Percentiles rank a stretch among this genome's conserved stretches.
Conservation (phyloP, 2,329 filamentous ascomycete species). For the Xylariales sp. region DNA sequence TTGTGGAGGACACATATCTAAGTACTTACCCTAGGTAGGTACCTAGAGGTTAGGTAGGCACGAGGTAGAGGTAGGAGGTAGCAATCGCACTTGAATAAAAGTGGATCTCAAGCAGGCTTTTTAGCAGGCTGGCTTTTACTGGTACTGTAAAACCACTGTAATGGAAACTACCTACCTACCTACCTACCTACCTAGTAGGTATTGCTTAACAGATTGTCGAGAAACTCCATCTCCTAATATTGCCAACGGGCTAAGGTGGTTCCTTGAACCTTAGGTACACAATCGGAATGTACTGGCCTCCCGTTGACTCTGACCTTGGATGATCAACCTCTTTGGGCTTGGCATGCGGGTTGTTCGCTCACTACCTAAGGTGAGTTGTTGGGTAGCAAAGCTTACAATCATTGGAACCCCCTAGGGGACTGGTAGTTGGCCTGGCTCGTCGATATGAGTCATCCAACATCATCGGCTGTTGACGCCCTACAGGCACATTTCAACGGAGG, state of each 20-base stretch:
- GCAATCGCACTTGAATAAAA: not conserved
- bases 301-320: not conserved
- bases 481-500: slow-evolving; percentile 43
- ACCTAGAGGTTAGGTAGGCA: too few relatives aligned
- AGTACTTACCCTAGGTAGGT: too few relatives aligned
- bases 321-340: not conserved
- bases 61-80: too few relatives aligned
- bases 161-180: too few relatives aligned
- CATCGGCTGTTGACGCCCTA: slow-evolving; percentile 43
- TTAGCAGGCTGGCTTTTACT: not conserved
- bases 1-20: too few relatives aligned
- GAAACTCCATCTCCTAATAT: too few relatives aligned
- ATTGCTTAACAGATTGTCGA: too few relatives aligned
- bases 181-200: not conserved
- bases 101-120: not conserved
- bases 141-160: not conserved
- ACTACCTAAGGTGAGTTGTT: not conserved
- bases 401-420: not conserved
- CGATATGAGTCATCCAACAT: slow-evolving; percentile 42
- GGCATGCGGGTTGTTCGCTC: not conserved
- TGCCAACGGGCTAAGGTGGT: too few relatives aligned
- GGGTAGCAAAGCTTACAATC: not conserved
- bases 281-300: not conserved
- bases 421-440: slow-evolving; percentile 4
- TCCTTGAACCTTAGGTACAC: not conserved